phyloP scores from a whole-genome alignment of 257 asterid species.

The Linderniella brevidens region DNA sequence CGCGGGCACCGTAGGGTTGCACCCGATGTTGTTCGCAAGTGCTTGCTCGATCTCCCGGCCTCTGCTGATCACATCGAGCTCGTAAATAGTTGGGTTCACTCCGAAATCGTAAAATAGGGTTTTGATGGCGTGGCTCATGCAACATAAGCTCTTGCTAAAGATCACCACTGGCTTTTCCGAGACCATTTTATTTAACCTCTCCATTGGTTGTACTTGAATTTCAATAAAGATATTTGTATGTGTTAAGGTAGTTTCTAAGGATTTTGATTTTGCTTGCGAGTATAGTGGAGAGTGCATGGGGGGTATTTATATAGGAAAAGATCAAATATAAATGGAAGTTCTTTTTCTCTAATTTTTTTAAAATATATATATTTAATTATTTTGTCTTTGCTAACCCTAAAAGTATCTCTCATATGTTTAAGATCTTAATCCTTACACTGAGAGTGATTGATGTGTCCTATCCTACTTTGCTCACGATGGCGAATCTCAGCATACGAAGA shows the following conservation, averaged over 20 bases:
- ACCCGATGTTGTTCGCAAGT: slow-evolving; percentile 11
- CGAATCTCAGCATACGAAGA: slow-evolving; percentile 28
- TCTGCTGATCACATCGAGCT: slow-evolving; percentile 24
- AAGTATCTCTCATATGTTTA: neutral
- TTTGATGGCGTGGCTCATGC: slow-evolving; percentile 32
- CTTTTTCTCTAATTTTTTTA: too few species aligned
- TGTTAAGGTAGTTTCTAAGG: neutral
- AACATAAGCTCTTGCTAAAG: slow-evolving; percentile 38
- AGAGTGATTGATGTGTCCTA: neutral
- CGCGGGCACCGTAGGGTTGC: slow-evolving; percentile 14
- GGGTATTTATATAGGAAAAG: too few species aligned
- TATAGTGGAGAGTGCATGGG: too few species aligned
- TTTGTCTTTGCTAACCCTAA: too few species aligned
- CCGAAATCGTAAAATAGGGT: slow-evolving; percentile 27
- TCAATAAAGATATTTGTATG: neutral
- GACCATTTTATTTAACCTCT: slow-evolving; percentile 22
- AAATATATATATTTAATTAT: too few species aligned
- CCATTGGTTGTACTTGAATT: slow-evolving; percentile 10
- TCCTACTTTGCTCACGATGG: slow-evolving; percentile 13
- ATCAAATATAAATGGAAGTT: too few species aligned
- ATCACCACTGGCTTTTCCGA: slow-evolving; percentile 29
- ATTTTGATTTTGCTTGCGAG: neutral
- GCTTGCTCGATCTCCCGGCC: slow-evolving; percentile 19
- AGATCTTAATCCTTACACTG: neutral
- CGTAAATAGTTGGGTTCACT: slow-evolving; percentile 24